Evolutionary conservation across 2,329 filamentous ascomycete species (phyloP), one percentile per base, ranked within the genome.

Genomic region (Trichoderma cornu-damae): DNA sequence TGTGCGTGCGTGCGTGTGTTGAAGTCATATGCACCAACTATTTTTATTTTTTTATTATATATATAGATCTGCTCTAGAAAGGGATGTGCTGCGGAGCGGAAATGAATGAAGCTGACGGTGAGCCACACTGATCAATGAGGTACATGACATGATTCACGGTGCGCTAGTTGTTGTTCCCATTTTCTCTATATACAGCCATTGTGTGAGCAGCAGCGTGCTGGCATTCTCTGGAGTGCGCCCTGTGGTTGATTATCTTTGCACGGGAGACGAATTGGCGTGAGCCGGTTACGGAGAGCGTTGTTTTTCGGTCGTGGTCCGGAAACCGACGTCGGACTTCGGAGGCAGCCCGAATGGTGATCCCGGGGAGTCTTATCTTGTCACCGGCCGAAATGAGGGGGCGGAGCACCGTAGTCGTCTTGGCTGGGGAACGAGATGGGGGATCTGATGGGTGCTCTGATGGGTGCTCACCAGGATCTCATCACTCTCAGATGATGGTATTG

Each of bases 21-120:
- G 22, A 12, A 22, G 14, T 40, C 16, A n/a, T 32, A 47, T 47
- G 22, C 43, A 48, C 38, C 30, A n/a, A 40, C 34, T 48, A 22
- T 28, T 42, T n/a, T 48, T 55, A 22, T 28, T n/a, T n/a, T n/a
- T n/a, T n/a, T n/a, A n/a, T n/a, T n/a, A n/a, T n/a, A n/a, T n/a
- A n/a, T 47, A 48, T 56, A 48, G 52, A 56, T 40, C 32, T 56
- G 26, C 52, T 56, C 52, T 30, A 18, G 16, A 38, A 1, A 32
- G 7, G 14, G 20, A 2, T 42, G 3, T 12, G 26, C 22, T 37
- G 22, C 14, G 12, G 52, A 48, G 52, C 18, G 22, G 30, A 56
- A 14, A 32, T 16, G 22, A 56, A 47, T 55, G 38, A 32, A 32
- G 38, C 16, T 24, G 22, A 40, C 28, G 32, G 22, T 20, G 26